Evolutionary conservation across 257 asterid species (phyloP), one percentile per base, ranked within the genome.

Genomic region (Verbascum thapsus): DNA sequence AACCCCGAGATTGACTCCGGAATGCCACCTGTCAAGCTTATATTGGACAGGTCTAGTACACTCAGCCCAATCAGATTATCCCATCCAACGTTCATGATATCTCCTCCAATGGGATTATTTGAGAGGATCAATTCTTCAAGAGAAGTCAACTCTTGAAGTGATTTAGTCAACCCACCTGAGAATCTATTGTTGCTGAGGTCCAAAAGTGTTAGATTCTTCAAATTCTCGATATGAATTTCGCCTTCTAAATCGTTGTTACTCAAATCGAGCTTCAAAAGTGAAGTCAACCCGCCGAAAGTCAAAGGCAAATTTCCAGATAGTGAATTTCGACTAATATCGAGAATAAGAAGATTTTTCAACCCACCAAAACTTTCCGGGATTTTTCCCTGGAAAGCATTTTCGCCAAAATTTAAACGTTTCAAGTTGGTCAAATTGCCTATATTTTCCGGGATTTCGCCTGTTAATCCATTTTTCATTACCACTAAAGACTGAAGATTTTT

Each of bases 91-190:
- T 34, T 53, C 83, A 59, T 66, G 3, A 94, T 58, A 48, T 77
- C 78, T 35, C 96, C 97, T 7, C 88, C 94, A 20, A 45, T 76
- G 30, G 95, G 94, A 23, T 94, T 94, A 73, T 77, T 72, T 48
- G 99, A 90, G 42, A 90, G 71, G 79, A 85, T 84, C 40, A 94
- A 67, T 70, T 90, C 92, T 63, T 87, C 84, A 66, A 94, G 49
- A 10, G 87, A 80, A 34, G 61, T 72, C 87, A 87, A 47, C 71
- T 84, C 85, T 65, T 82, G 74, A 65, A 94, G 17, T 35, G 96
- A 80, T 35, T 53, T 73, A 0, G 86, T 37, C 64, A 90, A 61
- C 20, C 89, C 95, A 38, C 87, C 86, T 2, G 95, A 76, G 10
- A 94, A 70, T 37, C 67, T 75, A 74, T 94, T 94, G 69, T 53